A percentile compares a stretch with the other conserved stretches of the same genome.
Evolutionary conservation across 2,329 filamentous ascomycete species (phyloP).

Genomic region (Podosphaera fusca): DNA sequence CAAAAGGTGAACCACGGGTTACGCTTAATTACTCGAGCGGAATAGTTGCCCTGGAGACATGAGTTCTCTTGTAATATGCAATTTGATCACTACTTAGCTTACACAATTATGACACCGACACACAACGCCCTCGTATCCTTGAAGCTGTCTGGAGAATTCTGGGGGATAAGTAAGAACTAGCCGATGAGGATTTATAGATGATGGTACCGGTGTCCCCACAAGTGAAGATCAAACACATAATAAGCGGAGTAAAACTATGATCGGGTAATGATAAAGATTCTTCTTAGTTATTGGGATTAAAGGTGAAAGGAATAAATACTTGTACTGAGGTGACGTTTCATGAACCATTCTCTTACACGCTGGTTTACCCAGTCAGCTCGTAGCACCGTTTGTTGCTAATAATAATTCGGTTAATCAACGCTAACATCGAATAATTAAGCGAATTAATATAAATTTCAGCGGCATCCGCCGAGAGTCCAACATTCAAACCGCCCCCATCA

Average conservation of each 20-base stretch:
- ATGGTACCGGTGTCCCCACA: conserved; percentile 16
- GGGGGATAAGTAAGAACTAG: conserved; percentile 5
- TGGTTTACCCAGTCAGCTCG: no score
- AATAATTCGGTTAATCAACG: no score
- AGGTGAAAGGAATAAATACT: no score
- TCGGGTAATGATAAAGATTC: no score
- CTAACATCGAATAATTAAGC: neutral
- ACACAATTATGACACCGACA: conserved; percentile 42
- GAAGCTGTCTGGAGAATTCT: conserved; percentile 16
- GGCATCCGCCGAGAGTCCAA: no score
- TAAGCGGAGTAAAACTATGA: neutral
- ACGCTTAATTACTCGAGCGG: conserved; percentile 34
- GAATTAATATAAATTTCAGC: neutral
- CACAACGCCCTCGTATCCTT: conserved; percentile 36
- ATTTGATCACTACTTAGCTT: conserved; percentile 4
- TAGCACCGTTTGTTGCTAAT: no score
- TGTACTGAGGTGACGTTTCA: no score
- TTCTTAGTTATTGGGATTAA: no score
- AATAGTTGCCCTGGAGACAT: conserved; percentile 28
- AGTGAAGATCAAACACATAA: conserved; percentile 15
- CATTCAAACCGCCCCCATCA: conserved; percentile 73
- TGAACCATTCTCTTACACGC: no score
- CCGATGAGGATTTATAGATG: neutral
- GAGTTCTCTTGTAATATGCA: conserved; percentile 1
- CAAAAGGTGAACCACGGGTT: conserved; percentile 62